Base-by-base conservation (phyloP, 371 early-diverging fungal species). In the Capniomyces stellatus region DNA sequence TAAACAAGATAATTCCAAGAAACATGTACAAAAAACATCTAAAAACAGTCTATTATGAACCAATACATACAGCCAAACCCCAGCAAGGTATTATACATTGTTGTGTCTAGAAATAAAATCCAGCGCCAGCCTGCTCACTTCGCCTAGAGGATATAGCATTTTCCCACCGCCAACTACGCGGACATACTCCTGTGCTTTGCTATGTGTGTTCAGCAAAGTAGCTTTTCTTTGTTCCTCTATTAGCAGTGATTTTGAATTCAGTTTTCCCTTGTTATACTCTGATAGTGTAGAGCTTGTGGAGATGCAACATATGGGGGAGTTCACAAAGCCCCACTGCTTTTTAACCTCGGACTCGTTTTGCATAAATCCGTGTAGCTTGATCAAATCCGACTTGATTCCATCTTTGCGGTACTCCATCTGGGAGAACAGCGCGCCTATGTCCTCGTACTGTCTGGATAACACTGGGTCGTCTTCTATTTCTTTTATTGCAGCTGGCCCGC, bases 401-500 rank as follows among this genome's bases (percentile, higher is more conserved):
- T 57, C 58, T 29, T 63, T 67, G 24, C 67, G 68, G 23, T 39
- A 6, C 43, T 49, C 53, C 55, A 57, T 63, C 23, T 61, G 54
- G 18, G 64, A 63, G 19, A 67, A 67, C 40, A 67, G 62, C 30
- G 67, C 67, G 52, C 68, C 64, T 18, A 67, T 57, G 23, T 57
- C 61, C 40, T 58, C 59, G 39, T 67, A 67, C 15, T 66, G 54
- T 39, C 46, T 59, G 1, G 55, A 57, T 57, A 67, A 48, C 3
- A 58, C 55, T 6, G 59, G 55, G 30, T 67, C 67, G 18, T 61
- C 61, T 10, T 51, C 30, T 46, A 67, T 64, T 46, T 67, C 67
- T 12, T 23, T 48, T 3, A 59, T 13, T 39, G 65, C 62, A 42
- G 51, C 61, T 15, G 51, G 6, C 1, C 67, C 67, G 35, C 64